Evolutionary conservation across 306 rosid genomes (phyloP), one percentile per base, ranked within the genome.

Genomic region (Begonia peltatifolia): DNA sequence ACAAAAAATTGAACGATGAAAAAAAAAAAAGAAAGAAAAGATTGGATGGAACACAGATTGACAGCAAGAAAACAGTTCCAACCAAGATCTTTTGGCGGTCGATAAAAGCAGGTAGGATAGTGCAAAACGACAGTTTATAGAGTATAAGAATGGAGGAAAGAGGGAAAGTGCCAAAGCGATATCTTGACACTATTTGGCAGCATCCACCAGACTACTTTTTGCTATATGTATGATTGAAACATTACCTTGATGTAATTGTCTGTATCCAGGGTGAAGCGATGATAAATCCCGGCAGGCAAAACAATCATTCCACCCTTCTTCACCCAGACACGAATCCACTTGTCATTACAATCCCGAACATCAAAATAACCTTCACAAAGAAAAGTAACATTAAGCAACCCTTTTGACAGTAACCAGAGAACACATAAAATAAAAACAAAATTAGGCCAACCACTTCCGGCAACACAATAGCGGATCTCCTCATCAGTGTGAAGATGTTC

Each of bases 401-500:
- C 51, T 17, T 9, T 25, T 46, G 42, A 36, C 14, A 43, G 46
- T 43, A 47, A 36, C 36, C 13, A 22, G 25, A 22, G 22, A 52
- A 9, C 16, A 49, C 20, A n/a, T n/a, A 56, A 59, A 68, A 57
- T 51, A 46, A 58, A 57, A 52, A 48, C 60, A 17, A 50, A 9
- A 42, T 53, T 55, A 63, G 35, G 38, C 71, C 62, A 55, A 92
- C 99, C 99, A 70, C 96, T 92, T 71, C 99, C 99, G 47, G 84
- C 93, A 55, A 74, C 93, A 70, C 66, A 38, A 13, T 79, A 92
- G 59, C 99, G 89, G 68, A 92, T 92, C 83, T 92, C 96, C 81
- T 92, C 99, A 46, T 92, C 99, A 8, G 84, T 83, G 74, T 92
- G 96, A 63, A 92, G 89, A 61, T 92, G 99, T 63, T 92, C 99